These are phyloP conservation scores for Malus hybrid DNA, from an alignment of 331 rosid genomes.

Conservation along the genomic window DNA sequence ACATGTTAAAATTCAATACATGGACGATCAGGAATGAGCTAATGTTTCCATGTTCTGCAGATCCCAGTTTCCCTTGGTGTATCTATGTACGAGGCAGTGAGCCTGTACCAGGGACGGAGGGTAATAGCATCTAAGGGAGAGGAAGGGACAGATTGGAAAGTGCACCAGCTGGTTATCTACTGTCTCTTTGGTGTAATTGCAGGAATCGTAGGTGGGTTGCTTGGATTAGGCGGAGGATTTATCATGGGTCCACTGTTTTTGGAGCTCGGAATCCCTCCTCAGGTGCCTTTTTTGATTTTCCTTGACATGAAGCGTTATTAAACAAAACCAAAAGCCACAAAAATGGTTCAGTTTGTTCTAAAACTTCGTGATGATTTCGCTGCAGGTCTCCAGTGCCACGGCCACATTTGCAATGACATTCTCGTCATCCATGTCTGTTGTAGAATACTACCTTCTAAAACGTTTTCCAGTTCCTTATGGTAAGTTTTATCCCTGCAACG, in stretches of 20 bases:
- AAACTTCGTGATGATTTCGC: slow-evolving; percentile 1
- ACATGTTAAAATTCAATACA: background rate
- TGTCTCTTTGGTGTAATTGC: slow-evolving; percentile 59
- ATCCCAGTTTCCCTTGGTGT: slow-evolving; percentile 75
- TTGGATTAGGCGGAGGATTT: slow-evolving; percentile 93
- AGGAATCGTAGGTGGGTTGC: slow-evolving; percentile 83
- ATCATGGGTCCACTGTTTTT: slow-evolving; percentile 91
- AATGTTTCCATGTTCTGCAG: slow-evolving; percentile 31
- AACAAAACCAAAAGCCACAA: background rate
- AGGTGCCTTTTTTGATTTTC: slow-evolving; percentile 34
- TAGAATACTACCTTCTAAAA: slow-evolving; percentile 77
- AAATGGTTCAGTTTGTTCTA: background rate
- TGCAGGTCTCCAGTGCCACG: slow-evolving; percentile 51
- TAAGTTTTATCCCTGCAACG: slow-evolving; percentile 13
- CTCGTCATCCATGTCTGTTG: slow-evolving; percentile 97
- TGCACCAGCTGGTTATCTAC: slow-evolving; percentile 43
- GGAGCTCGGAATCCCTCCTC: slow-evolving; percentile 91
- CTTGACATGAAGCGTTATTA: background rate
- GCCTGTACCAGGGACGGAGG: slow-evolving; percentile 63
- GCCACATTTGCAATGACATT: slow-evolving; percentile 64
- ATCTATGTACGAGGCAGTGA: slow-evolving; percentile 59
- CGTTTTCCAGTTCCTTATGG: slow-evolving; percentile 94
- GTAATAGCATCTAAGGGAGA: slow-evolving; percentile 61
- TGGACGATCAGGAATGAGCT: background rate
- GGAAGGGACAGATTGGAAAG: slow-evolving; percentile 32